These are phyloP conservation scores for Agastache rugosa DNA, from an alignment of 257 asterid species.

Conservation along the genomic window DNA sequence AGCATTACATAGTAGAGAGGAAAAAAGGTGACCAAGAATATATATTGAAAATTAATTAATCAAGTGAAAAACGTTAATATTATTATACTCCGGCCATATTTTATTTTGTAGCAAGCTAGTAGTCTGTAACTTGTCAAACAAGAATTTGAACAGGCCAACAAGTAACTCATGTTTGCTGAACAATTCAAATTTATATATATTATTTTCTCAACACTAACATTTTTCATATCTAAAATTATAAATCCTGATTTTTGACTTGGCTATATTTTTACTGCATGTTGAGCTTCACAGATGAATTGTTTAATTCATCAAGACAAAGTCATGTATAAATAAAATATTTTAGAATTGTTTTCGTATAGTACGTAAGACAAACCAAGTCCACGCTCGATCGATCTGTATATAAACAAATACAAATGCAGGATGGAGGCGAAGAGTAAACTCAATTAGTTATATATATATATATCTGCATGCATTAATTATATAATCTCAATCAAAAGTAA, in stretches of 20 bases:
- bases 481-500: no score
- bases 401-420: neutral
- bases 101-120: neutral
- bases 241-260: conserved; percentile 2
- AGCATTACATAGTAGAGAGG: no score
- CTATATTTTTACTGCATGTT: neutral
- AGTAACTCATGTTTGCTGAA: neutral
- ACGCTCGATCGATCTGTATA: neutral
- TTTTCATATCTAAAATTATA: neutral
- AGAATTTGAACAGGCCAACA: conserved; percentile 10
- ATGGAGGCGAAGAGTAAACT: neutral
- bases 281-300: neutral
- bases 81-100: no score
- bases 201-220: neutral
- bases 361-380: conserved; percentile 1
- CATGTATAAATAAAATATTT: neutral
- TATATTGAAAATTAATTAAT: no score
- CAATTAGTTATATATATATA: no score
- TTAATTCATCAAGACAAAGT: conserved; percentile 4
- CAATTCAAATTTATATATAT: neutral
- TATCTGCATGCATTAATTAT: neutral
- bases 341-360: neutral
- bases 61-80: no score
- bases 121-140: conserved; percentile 7
- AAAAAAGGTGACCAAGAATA: no score